Evolutionary conservation across 768 basidiomycete species (phyloP), one percentile per base, ranked within the genome.

Genomic region (Hygrocybe punicea): DNA sequence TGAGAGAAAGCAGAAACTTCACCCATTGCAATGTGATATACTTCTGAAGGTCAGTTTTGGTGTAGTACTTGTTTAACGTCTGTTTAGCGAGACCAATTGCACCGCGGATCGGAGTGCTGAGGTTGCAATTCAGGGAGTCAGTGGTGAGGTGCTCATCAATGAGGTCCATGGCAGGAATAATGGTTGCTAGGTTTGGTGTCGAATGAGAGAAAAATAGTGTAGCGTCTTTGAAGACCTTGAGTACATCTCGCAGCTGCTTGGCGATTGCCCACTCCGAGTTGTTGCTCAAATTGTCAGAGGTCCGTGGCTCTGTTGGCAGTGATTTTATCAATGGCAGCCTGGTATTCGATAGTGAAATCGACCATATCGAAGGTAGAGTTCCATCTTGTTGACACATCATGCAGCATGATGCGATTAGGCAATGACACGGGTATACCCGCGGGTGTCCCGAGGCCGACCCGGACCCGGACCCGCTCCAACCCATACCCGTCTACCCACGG

Each of bases 341-440:
- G 57, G 57, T 76, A 73, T 9, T 65, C 34, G 7, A 70, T 3
- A 0, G 69, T 69, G 55, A 71, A 66, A 3, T 61, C n/a, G 0
- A 73, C 55, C 73, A 76, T 73, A 49, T 72, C 59, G 46, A 58
- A 74, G 1, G 65, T 69, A 0, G 67, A 74, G 51, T 74, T 76
- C 75, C 73, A 76, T 1, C 69, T 58, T 0, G 72, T 76, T 0
- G 42, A 19, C 2, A 76, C 72, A 51, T 76, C 70, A 0, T 66
- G 64, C 3, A 69, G 74, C 51, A 75, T 69, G 9, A 63, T 57
- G 3, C 60, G 14, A n/a, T n/a, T n/a, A n/a, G n/a, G n/a, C n/a
- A n/a, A n/a, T n/a, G n/a, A n/a, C n/a, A n/a, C n/a, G n/a, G n/a
- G n/a, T n/a, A n/a, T n/a, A n/a, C n/a, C n/a, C n/a, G n/a, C n/a